Evolutionary conservation across 768 basidiomycete species (phyloP).

Genomic region (Leccinum disarticulatum): DNA sequence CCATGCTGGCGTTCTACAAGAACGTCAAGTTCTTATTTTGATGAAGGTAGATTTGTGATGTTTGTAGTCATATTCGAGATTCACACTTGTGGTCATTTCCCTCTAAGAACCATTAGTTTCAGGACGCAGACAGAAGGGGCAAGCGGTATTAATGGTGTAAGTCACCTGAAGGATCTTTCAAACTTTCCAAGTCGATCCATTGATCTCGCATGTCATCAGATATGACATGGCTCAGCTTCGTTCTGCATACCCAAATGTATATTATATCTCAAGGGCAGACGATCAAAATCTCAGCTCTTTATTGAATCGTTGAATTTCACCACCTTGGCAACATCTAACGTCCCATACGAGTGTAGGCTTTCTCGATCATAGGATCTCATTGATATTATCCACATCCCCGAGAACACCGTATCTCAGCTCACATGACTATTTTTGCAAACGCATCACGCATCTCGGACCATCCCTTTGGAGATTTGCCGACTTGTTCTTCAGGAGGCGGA

Average conservation of each 20-base stretch:
- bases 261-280: neutral
- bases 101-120: neutral
- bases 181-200: neutral
- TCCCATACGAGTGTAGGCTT: neutral
- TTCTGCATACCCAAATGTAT: neutral
- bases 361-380: neutral
- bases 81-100: neutral
- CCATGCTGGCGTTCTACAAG: conserved; percentile 85
- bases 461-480: neutral
- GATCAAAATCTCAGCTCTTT: neutral
- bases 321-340: neutral
- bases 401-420: neutral
- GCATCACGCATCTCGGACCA: neutral
- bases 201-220: neutral
- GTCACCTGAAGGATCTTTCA: neutral
- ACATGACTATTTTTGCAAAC: neutral
- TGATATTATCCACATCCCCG: neutral
- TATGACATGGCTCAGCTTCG: neutral
- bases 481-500: neutral
- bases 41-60: conserved; percentile 15
- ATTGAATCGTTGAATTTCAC: neutral
- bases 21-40: conserved; percentile 93
- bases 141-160: neutral
- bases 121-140: neutral
- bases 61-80: neutral